These are phyloP conservation scores for Atkinsonella hypoxylon DNA, from an alignment of 2,329 filamentous ascomycete genomes.

Conservation along the genomic window DNA sequence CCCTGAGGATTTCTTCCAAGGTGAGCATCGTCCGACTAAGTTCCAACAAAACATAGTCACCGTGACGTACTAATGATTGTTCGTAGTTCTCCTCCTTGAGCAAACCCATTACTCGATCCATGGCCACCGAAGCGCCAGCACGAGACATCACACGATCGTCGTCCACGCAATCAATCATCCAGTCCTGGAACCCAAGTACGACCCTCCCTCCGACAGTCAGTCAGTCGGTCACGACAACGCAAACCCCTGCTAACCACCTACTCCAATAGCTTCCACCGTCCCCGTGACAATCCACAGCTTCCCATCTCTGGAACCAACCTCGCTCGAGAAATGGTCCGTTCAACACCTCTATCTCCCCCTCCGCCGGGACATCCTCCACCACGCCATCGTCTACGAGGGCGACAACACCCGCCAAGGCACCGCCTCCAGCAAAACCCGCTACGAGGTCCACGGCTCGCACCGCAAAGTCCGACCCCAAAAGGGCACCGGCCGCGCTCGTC, in stretches of 20 bases:
- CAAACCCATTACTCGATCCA: conserved; percentile 37
- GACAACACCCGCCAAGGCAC: conserved; percentile 81
- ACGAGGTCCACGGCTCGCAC: conserved; percentile 72
- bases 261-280: conserved; percentile 44
- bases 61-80: not conserved
- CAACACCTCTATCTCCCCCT: conserved; percentile 81
- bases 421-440: conserved; percentile 69
- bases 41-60: not conserved
- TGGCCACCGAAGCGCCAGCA: conserved; percentile 40
- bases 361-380: conserved; percentile 82
- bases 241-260: not conserved
- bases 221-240: not conserved
- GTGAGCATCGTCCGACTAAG: conserved; percentile 11
- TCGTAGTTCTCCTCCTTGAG: conserved; percentile 21
- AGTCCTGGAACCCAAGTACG: conserved; percentile 35
- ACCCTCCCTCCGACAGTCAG: not conserved
- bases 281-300: conserved; percentile 83
- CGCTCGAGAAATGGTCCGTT: conserved; percentile 64
- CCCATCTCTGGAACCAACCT: conserved; percentile 72
- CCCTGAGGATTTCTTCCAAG: conserved; percentile 33
- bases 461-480: conserved; percentile 80
- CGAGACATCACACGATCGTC: conserved; percentile 25
- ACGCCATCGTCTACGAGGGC: conserved; percentile 85
- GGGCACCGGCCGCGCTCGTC: conserved; percentile 67
- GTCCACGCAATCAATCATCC: conserved; percentile 21